Percentiles rank a stretch among this genome's conserved stretches.
Evolutionary conservation across 495 filamentous ascomycete genomes (phyloP).

Genomic region (Penicillium herquei): DNA sequence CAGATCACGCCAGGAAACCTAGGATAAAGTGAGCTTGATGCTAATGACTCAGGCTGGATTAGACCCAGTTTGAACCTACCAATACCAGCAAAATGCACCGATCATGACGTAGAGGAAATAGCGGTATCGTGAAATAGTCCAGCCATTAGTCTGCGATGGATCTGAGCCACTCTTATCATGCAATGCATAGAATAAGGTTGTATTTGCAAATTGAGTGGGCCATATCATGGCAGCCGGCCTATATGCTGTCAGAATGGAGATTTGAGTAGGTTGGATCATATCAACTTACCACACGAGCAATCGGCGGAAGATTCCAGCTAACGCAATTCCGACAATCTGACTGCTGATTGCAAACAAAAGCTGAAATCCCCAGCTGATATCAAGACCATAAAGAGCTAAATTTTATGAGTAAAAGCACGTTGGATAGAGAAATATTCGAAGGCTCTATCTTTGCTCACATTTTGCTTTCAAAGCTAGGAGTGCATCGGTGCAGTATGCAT

Average conservation of each 20-base stretch:
- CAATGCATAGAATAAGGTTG: conserved; percentile 40
- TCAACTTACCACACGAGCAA: conserved; percentile 52
- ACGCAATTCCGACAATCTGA: conserved; percentile 62
- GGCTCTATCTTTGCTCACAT: conserved; percentile 37
- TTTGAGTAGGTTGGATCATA: neutral
- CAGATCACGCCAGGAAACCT: conserved; percentile 57
- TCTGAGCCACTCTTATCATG: conserved; percentile 42
- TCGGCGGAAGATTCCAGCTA: conserved; percentile 61
- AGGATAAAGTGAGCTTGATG: neutral
- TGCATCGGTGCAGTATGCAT: conserved; percentile 26
- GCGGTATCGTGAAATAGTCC: conserved; percentile 54
- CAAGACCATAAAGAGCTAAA: conserved; percentile 52
- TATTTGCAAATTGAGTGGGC: conserved; percentile 28
- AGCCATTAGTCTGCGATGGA: conserved; percentile 47
- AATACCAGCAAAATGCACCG: conserved; percentile 52
- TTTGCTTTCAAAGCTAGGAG: conserved; percentile 20
- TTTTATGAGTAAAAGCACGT: conserved; percentile 44
- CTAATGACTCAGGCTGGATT: neutral
- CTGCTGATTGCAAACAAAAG: conserved; percentile 60
- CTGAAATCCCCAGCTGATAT: conserved; percentile 60
- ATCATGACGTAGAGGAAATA: conserved; percentile 53
- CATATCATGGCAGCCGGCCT: conserved; percentile 38
- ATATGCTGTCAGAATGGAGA: neutral
- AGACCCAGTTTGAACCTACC: conserved; percentile 7
- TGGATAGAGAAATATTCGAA: conserved; percentile 25